phyloP scores from a whole-genome alignment of 345 rosid species.

The Lumnitzera littorea region DNA sequence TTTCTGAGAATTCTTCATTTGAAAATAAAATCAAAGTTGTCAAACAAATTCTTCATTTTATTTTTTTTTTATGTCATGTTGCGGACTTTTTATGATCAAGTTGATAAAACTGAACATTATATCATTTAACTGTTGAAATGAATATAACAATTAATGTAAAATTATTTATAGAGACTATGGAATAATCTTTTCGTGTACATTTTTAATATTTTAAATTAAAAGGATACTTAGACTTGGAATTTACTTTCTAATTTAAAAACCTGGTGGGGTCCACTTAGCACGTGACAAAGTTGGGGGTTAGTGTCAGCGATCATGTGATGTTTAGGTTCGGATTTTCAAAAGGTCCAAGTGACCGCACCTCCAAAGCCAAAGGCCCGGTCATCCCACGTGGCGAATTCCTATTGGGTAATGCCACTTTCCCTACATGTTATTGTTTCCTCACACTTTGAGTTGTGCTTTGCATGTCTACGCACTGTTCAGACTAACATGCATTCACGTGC shows the following conservation, averaged over 20 bases:
- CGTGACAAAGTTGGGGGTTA: constrained; percentile 40
- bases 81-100: not conserved
- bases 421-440: constrained; percentile 14
- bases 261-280: constrained; percentile 33
- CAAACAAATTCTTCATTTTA: too few species aligned
- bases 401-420: constrained; percentile 17
- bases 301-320: constrained; percentile 65
- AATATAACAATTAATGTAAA: too few species aligned
- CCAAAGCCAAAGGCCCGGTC: constrained; percentile 4
- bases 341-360: too few species aligned
- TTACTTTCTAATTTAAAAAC: not conserved
- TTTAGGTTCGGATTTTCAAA: not conserved
- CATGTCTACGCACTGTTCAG: constrained; percentile 10
- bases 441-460: constrained; percentile 37
- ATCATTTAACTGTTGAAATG: too few species aligned
- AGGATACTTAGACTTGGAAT: not conserved
- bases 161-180: too few species aligned
- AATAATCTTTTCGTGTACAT: too few species aligned
- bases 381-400: constrained; percentile 32
- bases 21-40: too few species aligned
- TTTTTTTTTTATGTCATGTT: too few species aligned
- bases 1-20: too few species aligned
- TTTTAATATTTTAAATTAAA: not conserved
- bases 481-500: constrained; percentile 36
- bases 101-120: too few species aligned